Evolutionary conservation across 495 filamentous ascomycete genomes (phyloP), one percentile per base, ranked within the genome.

Genomic region (Arthonia radiata): DNA sequence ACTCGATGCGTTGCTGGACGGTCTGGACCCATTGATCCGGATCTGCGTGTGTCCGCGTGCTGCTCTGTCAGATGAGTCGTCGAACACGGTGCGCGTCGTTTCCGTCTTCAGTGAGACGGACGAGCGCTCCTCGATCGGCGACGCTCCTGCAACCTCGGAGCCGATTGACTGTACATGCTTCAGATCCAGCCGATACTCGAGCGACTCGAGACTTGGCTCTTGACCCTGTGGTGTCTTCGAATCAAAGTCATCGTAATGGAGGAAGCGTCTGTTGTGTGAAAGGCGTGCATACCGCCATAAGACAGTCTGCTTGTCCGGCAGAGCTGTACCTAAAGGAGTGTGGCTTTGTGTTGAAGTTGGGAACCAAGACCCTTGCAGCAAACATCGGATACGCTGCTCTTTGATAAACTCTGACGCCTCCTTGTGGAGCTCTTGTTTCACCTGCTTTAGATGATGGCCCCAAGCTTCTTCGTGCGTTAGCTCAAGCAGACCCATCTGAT

Each of bases 401-500:
- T 86, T 92, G 40, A 94, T 72, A 39, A 97, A 97, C 37, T 90
- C 77, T 21, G 90, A 49, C 13, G 86, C 81, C 41, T 97, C 86
- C 36, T 82, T 68, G 35, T 83, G 73, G 7, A 94, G 54, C 48
- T 92, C 77, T 24, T 92, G 79, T n/a, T 82, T 71, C 8, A 93
- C 78, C 45, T 90, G 79, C 35, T 57, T 61, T 13, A 97, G 56
- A 46, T 94, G 81, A 35, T 76, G 67, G 0, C 81, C 81, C 89
- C 89, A 94, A 16, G 68, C 75, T 42, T 82, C 78, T 43, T 94
- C 86, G 38, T 93, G 92, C 0, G 77, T 75, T 25, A 83, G 54
- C 38, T 91, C 78, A 4, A 94, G 50, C 3, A 91, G 56, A 37
- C 92, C 76, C 81, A 94, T 93, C 45, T 94, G 86, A n/a, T 91